Percentiles rank a stretch among this genome's conserved stretches.
These are phyloP conservation scores for Cladosporium sp. DNA, from an alignment of 2,329 filamentous ascomycete genomes.

Conservation along the genomic window DNA sequence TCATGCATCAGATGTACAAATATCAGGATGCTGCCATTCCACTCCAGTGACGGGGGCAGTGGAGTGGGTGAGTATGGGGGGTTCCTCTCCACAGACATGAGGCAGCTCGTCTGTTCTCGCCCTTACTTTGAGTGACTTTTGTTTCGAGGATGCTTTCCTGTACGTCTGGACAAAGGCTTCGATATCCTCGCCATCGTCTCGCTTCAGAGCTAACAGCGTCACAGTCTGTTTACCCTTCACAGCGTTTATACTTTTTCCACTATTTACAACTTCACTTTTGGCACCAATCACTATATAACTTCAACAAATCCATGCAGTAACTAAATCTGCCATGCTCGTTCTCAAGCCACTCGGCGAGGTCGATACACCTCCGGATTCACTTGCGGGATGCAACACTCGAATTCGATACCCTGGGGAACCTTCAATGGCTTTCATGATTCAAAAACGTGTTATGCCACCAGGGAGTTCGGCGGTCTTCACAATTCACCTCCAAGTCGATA, in stretches of 20 bases:
- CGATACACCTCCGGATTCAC: not conserved
- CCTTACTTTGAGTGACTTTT: not conserved
- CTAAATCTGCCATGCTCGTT: not conserved
- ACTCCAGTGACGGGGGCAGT: not conserved
- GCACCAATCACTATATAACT: not conserved
- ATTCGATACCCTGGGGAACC: not conserved
- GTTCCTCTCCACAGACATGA: not conserved
- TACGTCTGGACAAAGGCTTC: not conserved
- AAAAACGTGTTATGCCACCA: not conserved
- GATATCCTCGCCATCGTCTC: not conserved
- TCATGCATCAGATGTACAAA: not conserved
- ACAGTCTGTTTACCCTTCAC: not conserved
- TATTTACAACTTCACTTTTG: not conserved
- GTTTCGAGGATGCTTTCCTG: not conserved
- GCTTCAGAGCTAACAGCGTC: not conserved
- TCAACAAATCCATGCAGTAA: not conserved
- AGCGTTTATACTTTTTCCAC: not conserved
- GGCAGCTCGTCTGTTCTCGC: not conserved
- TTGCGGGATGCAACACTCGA: not conserved
- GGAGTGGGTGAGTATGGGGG: not conserved
- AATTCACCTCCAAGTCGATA: not conserved
- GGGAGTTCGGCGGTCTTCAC: not conserved
- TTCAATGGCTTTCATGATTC: not conserved
- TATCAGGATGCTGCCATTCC: not conserved
- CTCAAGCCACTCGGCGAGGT: not conserved